Evolutionary conservation across 768 basidiomycete species (phyloP), one percentile per base, ranked within the genome.

Genomic region (Floccularia luteovirens): DNA sequence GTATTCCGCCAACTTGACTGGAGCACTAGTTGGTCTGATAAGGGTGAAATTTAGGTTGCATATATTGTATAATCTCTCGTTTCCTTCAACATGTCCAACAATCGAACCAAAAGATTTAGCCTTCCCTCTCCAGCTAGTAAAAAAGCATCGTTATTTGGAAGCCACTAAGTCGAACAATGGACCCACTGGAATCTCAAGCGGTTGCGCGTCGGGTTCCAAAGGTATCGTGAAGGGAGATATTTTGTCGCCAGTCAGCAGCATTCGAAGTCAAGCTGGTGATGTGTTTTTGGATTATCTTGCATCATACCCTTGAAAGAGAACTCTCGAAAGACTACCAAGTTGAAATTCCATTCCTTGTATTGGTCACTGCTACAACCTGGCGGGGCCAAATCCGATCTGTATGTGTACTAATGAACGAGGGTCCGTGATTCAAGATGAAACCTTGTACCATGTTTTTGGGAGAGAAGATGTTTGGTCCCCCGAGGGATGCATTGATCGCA

Each of bases 21-120:
- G 49, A 49, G 23, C 50, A 12, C 21, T 23, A 24, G 8, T 14
- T 11, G 12, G 43, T 57, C 49, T 10, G 61, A 55, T 12, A 64
- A 55, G 50, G 73, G 66, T 11, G 65, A 53, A 53, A 90, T 52
- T 21, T 77, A 66, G 38, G 83, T 58, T 5, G 76, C 70, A 52
- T 79, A 82, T 25, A 91, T 58, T n/a, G 30, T 77, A 67, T n/a
- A 78, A 67, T 19, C 68, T 63, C 36, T 74, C 74, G 22, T 72
- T 66, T 3, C 64, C 67, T 50, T 72, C 71, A 17, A 84, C 73
- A 38, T n/a, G 82, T 86, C 31, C 75, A 70, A 1, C 70, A 61
- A 37, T 79, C 73, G 10, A 91, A 67, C 89, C 89, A 91, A 62
- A 91, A 90, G 2, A 72, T 70, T 32, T 86, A 79, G 16, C 86